Conservation (phyloP, 2,329 filamentous ascomycete species). For the Botrytis elliptica region DNA sequence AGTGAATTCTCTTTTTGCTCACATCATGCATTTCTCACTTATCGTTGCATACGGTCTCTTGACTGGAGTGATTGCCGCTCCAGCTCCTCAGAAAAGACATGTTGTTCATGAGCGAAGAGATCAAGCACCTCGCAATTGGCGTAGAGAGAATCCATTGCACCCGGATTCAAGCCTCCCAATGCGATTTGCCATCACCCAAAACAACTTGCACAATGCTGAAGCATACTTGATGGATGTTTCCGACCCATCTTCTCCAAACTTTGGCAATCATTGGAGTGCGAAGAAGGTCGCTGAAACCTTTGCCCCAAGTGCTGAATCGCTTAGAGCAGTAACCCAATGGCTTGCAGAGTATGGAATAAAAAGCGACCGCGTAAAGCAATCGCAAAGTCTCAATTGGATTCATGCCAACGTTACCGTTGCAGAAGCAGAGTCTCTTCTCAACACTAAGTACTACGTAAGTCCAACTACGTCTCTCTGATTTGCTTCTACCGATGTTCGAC, state of each 20-base stretch:
- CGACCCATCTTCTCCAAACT: conserved; percentile 35
- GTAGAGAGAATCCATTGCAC: conserved; percentile 18
- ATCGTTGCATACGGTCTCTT: conserved; percentile 18
- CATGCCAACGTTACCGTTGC: conserved; percentile 39
- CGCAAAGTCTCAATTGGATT: conserved; percentile 38
- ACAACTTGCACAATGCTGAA: conserved; percentile 46
- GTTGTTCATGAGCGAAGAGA: conserved; percentile 27
- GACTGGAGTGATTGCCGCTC: conserved; percentile 18
- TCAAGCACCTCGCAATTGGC: conserved; percentile 21
- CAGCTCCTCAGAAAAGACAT: conserved; percentile 18
- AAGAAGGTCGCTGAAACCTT: conserved; percentile 41
- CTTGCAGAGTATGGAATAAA: conserved; percentile 52
- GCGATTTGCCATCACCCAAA: conserved; percentile 46
- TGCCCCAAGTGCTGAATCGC: conserved; percentile 44
- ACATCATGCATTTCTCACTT: conserved; percentile 20
- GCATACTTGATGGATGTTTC: conserved; percentile 45
- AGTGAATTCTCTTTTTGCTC: conserved; percentile 6
- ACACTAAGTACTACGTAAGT: conserved; percentile 46
- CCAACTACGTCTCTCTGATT: neutral
- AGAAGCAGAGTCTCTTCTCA: conserved; percentile 52
- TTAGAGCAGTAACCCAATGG: conserved; percentile 48
- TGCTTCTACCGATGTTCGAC: neutral
- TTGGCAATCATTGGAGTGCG: conserved; percentile 20
- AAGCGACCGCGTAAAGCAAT: conserved; percentile 48
- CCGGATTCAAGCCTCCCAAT: conserved; percentile 25